Evolutionary conservation across 768 basidiomycete species (phyloP).

Genomic region (Pulveroboletus sp.): DNA sequence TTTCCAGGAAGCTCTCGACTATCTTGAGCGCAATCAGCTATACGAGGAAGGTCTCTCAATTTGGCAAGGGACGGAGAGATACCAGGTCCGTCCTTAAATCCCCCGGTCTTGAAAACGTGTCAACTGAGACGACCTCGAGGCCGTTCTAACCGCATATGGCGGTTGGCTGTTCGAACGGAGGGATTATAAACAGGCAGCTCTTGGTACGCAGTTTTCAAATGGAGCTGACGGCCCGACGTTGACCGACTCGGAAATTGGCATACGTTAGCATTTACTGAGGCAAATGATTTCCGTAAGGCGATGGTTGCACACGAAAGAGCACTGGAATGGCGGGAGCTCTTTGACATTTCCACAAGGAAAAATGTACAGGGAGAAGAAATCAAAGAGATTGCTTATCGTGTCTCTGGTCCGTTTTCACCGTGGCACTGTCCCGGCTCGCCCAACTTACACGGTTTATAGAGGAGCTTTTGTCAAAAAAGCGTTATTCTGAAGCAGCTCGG

Average conservation of each 20-base stretch:
- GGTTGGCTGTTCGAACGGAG: conserved; percentile 83
- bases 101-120: background rate
- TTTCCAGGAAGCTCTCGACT: conserved; percentile 77
- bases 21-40: conserved; percentile 74
- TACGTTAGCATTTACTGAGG: conserved; percentile 67
- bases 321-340: conserved; percentile 87
- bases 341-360: conserved; percentile 65
- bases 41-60: conserved; percentile 70
- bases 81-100: conserved; percentile 45
- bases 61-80: conserved; percentile 63
- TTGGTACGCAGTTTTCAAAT: conserved; percentile 45
- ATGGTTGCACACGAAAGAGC: conserved; percentile 87
- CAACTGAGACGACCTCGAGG: conserved; percentile 37
- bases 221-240: background rate
- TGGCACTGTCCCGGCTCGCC: background rate
- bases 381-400: conserved; percentile 62
- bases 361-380: conserved; percentile 53
- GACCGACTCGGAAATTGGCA: conserved; percentile 1
- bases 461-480: conserved; percentile 75
- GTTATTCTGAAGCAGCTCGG: conserved; percentile 73
- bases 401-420: conserved; percentile 65
- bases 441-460: conserved; percentile 44
- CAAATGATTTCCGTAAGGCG: conserved; percentile 60
- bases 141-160: conserved; percentile 71
- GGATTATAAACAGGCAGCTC: conserved; percentile 79